These are phyloP conservation scores for Zasmidium cellare DNA, from an alignment of 2,329 filamentous ascomycete genomes.

Conservation along the genomic window DNA sequence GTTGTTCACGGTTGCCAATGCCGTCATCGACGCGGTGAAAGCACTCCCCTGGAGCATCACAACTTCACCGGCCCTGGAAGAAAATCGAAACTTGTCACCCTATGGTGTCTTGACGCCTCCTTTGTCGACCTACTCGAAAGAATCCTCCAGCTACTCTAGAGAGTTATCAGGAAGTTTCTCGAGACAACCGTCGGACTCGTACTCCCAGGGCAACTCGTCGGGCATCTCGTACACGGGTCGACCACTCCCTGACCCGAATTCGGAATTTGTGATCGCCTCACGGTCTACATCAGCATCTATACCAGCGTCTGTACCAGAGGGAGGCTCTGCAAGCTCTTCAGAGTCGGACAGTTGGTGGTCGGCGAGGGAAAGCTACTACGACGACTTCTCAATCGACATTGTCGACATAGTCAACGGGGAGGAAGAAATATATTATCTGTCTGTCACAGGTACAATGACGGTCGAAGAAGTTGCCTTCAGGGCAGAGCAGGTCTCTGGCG, in stretches of 20 bases:
- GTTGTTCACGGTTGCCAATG: conserved; percentile 12
- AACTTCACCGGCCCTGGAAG: neutral
- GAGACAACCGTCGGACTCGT: too few species aligned
- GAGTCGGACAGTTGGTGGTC: neutral
- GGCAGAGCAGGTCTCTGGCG: conserved; percentile 12
- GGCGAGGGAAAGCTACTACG: neutral
- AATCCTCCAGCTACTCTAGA: neutral
- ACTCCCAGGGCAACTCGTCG: too few species aligned
- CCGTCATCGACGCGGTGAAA: conserved; percentile 17
- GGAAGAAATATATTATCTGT: neutral
- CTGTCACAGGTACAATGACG: conserved; percentile 13
- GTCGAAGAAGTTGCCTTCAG: conserved; percentile 11
- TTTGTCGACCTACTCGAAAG: neutral
- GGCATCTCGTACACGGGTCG: neutral
- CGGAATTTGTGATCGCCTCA: neutral
- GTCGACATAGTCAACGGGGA: conserved; percentile 4
- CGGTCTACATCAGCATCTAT: neutral
- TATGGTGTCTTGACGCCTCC: neutral
- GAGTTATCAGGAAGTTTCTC: neutral
- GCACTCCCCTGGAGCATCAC: conserved; percentile 8
- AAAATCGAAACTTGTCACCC: neutral
- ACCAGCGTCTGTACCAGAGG: conserved; percentile 2
- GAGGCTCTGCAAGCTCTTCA: neutral
- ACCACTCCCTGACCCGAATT: neutral
- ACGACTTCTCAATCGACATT: conserved; percentile 8